Conservation (phyloP, 371 early-diverging fungal genomes). For the Mortierella sp. region DNA sequence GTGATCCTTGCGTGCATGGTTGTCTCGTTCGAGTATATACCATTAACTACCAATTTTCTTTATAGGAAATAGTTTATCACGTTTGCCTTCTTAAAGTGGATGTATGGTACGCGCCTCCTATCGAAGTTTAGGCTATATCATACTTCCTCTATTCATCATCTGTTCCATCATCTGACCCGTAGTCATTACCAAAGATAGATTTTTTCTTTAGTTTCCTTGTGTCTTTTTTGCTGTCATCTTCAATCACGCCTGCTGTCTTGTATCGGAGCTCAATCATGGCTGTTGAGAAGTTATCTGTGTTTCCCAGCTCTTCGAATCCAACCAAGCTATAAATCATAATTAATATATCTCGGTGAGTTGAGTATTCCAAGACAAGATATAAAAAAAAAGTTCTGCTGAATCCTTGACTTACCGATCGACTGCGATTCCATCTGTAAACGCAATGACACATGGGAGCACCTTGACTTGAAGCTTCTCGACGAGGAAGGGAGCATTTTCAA, state of each 20-base stretch:
- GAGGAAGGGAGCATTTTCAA: conserved; percentile 91
- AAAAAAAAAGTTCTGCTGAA: conserved; percentile 43
- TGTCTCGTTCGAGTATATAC: not conserved
- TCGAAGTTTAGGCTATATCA: not conserved
- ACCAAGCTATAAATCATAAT: conserved; percentile 70
- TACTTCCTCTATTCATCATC: conserved; percentile 33
- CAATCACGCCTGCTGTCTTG: conserved; percentile 53
- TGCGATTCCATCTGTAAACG: conserved; percentile 80
- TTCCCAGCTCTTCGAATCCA: conserved; percentile 96
- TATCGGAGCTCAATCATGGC: conserved; percentile 82
- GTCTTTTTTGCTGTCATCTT: conserved; percentile 46
- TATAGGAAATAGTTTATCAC: not conserved
- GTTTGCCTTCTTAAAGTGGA: not conserved
- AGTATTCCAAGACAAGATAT: conserved; percentile 5
- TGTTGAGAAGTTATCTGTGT: conserved; percentile 88
- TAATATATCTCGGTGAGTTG: not conserved
- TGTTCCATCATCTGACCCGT: conserved; percentile 52
- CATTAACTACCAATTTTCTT: not conserved
- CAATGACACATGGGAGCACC: conserved; percentile 92
- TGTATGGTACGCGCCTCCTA: too few relatives aligned
- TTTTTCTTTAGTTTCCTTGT: conserved; percentile 32
- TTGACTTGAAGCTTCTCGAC: conserved; percentile 90
- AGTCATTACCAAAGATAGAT: conserved; percentile 49
- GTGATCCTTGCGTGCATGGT: not conserved
- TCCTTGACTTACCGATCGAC: conserved; percentile 71